Evolutionary conservation across 78 protist genomes (phyloP).

Genomic region (Anaeramoeba ignava): DNA sequence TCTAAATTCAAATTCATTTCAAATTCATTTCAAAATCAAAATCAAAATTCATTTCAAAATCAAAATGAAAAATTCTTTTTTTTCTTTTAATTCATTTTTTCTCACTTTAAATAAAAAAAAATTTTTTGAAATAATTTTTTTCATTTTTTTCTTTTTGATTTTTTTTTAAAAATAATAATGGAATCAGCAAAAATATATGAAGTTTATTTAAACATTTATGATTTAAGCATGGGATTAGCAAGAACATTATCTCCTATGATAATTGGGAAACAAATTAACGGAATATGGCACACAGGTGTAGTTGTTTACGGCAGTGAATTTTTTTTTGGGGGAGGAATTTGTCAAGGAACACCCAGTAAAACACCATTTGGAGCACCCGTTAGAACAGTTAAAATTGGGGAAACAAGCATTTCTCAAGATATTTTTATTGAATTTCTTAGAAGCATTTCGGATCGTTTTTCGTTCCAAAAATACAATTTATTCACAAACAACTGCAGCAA

Average conservation of each 20-base stretch:
- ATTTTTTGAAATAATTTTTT: too few species aligned
- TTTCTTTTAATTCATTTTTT: too few species aligned
- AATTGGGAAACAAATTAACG: slow-evolving; percentile 31
- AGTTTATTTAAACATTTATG: slow-evolving; percentile 23
- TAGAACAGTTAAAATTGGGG: slow-evolving; percentile 14
- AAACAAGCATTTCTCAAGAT: slow-evolving; percentile 15
- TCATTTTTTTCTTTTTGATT: too few species aligned
- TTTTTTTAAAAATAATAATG: too few species aligned
- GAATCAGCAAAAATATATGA: background rate
- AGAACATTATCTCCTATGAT: background rate
- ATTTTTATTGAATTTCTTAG: slow-evolving; percentile 14
- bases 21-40: too few species aligned
- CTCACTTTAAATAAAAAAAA: too few species aligned
- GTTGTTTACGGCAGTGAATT: slow-evolving; percentile 36
- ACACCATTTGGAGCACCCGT: slow-evolving; percentile 11
- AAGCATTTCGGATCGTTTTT: background rate
- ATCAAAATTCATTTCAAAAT: too few species aligned
- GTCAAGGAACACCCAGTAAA: background rate
- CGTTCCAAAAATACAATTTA: slow-evolving; percentile 16
- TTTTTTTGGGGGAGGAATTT: slow-evolving; percentile 36
- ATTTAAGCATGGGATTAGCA: slow-evolving; percentile 33
- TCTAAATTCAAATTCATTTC: too few species aligned
- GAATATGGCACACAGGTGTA: slow-evolving; percentile 34
- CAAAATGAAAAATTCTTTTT: too few species aligned
- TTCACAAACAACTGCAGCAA: slow-evolving; percentile 40